A percentile compares a stretch with the other conserved stretches of the same genome.
phyloP scores from a whole-genome alignment of 495 filamentous ascomycete species.

The Polyplosphaeria fusca region DNA sequence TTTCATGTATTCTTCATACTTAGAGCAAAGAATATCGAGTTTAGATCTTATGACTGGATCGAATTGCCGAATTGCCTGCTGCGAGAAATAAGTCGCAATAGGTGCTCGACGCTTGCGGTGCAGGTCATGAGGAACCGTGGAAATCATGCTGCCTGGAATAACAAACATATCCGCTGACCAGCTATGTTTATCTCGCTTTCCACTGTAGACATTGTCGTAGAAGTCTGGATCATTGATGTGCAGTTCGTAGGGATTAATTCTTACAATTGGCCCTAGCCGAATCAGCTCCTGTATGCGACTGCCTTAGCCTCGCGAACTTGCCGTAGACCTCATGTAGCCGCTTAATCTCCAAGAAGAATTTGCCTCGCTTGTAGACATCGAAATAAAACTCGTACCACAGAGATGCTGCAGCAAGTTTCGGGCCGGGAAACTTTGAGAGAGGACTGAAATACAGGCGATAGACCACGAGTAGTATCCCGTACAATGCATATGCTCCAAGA shows the following conservation, averaged over 20 bases:
- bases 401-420: constrained; percentile 18
- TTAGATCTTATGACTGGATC: constrained; percentile 48
- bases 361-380: not conserved
- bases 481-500: not conserved
- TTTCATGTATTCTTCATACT: not conserved
- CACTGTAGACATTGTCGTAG: constrained; percentile 29
- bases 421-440: constrained; percentile 18
- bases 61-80: constrained; percentile 41
- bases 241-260: constrained; percentile 37
- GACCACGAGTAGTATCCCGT: not conserved
- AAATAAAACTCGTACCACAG: constrained; percentile 19
- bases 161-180: constrained; percentile 26
- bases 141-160: not conserved
- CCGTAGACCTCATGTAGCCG: constrained; percentile 13
- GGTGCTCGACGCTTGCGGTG: constrained; percentile 6
- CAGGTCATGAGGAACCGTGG: constrained; percentile 11
- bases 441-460: constrained; percentile 15
- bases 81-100: constrained; percentile 52
- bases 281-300: too few relatives aligned
- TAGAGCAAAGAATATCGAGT: constrained; percentile 40
- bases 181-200: constrained; percentile 14
- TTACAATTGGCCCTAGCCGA: constrained; percentile 34
- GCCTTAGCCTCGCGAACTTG: not conserved
- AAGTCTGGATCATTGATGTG: constrained; percentile 35
- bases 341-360: constrained; percentile 4